Conservation (phyloP, 139 green algal species). For the Chlorella sp. region DNA sequence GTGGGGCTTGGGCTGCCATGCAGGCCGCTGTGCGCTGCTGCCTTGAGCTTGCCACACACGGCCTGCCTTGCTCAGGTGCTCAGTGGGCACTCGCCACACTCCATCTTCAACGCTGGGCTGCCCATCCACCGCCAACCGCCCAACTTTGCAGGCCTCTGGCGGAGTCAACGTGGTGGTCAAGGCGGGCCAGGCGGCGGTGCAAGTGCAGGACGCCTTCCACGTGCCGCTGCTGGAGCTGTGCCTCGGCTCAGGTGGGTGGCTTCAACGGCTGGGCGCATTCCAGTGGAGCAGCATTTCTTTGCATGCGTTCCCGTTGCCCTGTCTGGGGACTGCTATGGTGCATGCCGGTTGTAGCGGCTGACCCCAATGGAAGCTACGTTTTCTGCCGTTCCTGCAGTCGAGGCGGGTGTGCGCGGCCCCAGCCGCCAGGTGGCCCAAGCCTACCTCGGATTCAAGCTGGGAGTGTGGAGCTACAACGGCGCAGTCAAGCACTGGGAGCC, state of each 20-base stretch:
- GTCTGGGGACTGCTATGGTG: too few relatives aligned
- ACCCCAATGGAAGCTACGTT: too few relatives aligned
- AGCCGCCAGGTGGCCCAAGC: constrained; percentile 48
- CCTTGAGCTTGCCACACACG: too few relatives aligned
- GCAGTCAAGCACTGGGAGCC: constrained; percentile 80
- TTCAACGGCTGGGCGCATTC: neutral
- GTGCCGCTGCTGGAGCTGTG: constrained; percentile 73
- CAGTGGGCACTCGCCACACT: too few relatives aligned
- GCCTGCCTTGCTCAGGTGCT: too few relatives aligned
- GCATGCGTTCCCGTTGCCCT: too few relatives aligned
- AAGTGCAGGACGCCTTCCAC: constrained; percentile 65
- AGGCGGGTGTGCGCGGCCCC: constrained; percentile 43
- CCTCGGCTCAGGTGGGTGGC: constrained; percentile 21
- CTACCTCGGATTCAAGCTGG: constrained; percentile 52
- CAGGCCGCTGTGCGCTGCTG: too few relatives aligned
- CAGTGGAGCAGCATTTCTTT: too few relatives aligned
- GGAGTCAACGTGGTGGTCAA: constrained; percentile 62
- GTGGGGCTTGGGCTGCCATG: neutral
- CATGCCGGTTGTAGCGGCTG: too few relatives aligned
- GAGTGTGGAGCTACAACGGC: constrained; percentile 71
- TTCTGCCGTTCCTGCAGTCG: constrained; percentile 1
- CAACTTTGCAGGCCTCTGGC: neutral
- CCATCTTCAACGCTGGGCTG: too few relatives aligned
- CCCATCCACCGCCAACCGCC: too few relatives aligned
- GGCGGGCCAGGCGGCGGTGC: constrained; percentile 37